Conservation (phyloP, 225 moss, liverwort and hornwort species). For the Thuidium tamariscinum region DNA sequence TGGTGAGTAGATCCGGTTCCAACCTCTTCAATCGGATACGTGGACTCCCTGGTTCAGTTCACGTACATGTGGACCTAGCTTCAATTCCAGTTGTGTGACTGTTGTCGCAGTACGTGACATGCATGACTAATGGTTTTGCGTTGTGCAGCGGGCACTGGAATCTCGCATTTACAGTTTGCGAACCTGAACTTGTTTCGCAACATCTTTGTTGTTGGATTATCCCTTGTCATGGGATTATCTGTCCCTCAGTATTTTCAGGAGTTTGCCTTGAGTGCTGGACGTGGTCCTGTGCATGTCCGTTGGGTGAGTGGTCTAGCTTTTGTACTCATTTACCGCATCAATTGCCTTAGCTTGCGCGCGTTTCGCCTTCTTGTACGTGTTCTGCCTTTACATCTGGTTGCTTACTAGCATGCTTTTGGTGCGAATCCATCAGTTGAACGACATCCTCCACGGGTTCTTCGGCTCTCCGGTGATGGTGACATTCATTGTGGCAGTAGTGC, state of each 20-base stretch:
- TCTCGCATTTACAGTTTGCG: constrained; percentile 63
- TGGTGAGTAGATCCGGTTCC: constrained; percentile 4
- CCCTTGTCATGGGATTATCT: constrained; percentile 66
- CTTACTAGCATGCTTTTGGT: no score
- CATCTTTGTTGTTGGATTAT: constrained; percentile 65
- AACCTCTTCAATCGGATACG: no score
- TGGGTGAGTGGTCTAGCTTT: constrained; percentile 36
- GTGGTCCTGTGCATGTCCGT: constrained; percentile 62
- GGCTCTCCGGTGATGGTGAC: constrained; percentile 48
- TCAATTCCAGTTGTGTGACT: no score
- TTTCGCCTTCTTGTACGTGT: background rate
- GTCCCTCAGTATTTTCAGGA: constrained; percentile 70
- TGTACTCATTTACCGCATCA: background rate
- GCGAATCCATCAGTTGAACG: constrained; percentile 67
- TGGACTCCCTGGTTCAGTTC: background rate
- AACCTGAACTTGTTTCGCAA: constrained; percentile 65
- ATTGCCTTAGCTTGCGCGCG: background rate
- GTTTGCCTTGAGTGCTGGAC: constrained; percentile 47
- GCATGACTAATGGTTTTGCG: background rate
- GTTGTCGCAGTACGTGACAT: background rate
- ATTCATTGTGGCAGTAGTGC: constrained; percentile 51
- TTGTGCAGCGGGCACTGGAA: constrained; percentile 60
- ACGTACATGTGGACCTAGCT: background rate
- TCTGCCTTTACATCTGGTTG: background rate
- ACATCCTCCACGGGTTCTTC: constrained; percentile 65